Conservation (phyloP, 139 green algal genomes). For the Diplosphaera chodatii region DNA sequence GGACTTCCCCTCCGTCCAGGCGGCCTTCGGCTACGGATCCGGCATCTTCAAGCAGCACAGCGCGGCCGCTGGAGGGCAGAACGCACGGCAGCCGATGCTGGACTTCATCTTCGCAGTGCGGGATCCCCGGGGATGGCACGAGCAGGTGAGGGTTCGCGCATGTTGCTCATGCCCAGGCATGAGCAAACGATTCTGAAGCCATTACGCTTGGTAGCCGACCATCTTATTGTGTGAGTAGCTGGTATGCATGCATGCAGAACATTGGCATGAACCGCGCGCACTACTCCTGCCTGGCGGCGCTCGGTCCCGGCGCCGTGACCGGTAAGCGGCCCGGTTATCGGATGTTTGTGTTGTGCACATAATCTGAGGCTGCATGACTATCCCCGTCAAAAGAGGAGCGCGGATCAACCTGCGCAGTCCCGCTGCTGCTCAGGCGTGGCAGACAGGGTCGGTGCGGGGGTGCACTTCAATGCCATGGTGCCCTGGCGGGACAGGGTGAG, state of each 20-base stretch:
- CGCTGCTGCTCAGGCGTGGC: constrained; percentile 6
- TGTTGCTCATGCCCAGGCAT: too few relatives aligned
- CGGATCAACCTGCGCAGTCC: too few relatives aligned
- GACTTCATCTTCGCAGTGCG: constrained; percentile 76
- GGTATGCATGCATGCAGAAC: too few relatives aligned
- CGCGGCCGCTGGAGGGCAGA: constrained; percentile 3
- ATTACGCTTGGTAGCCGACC: too few relatives aligned
- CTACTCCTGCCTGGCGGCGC: too few relatives aligned
- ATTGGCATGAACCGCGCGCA: too few relatives aligned
- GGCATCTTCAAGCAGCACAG: constrained; percentile 71
- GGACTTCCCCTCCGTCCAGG: constrained; percentile 51
- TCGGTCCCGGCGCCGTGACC: too few relatives aligned
- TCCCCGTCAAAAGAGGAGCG: not conserved
- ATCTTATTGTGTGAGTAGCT: too few relatives aligned
- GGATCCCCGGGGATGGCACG: constrained; percentile 54
- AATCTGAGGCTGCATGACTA: not conserved
- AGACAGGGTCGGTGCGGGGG: constrained; percentile 17
- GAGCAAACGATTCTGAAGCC: too few relatives aligned
- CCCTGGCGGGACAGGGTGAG: constrained; percentile 5
- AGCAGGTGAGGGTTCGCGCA: constrained; percentile 32
- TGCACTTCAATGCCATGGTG: constrained; percentile 40
- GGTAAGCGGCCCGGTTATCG: too few relatives aligned
- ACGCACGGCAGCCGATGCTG: constrained; percentile 40
- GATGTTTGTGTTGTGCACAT: not conserved
- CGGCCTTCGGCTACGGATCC: constrained; percentile 79